phyloP scores from a whole-genome alignment of 139 green algal genomes.

The Micractinium sp. region DNA sequence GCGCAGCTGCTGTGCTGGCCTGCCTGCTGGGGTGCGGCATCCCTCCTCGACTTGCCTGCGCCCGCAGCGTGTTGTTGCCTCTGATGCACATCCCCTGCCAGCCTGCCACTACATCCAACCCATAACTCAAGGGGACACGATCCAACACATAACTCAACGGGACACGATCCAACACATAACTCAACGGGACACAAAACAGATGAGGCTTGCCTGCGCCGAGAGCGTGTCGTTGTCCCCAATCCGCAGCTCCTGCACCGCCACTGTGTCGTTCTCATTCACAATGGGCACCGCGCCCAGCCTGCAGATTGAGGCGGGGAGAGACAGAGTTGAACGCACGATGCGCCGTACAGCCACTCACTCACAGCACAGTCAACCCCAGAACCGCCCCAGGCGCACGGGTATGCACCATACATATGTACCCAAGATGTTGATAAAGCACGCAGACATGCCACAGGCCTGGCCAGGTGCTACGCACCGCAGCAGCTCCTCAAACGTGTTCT shows the following conservation, averaged over 20 bases:
- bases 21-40: not conserved
- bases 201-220: constrained; percentile 75
- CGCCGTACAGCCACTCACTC: no score
- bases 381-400: no score
- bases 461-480: constrained; percentile 65
- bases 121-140: no score
- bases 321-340: not conserved
- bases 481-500: constrained; percentile 91
- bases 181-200: no score
- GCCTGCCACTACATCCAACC: not conserved
- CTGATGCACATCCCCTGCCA: no score
- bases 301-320: not conserved
- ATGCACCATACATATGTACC: not conserved
- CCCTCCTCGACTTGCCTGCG: not conserved
- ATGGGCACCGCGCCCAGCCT: constrained; percentile 76
- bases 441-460: not conserved
- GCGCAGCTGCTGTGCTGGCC: not conserved
- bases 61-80: not conserved
- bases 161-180: no score
- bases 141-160: no score
- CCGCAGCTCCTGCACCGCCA: constrained; percentile 85
- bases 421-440: not conserved
- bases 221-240: constrained; percentile 98
- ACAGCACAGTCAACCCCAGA: not conserved
- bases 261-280: constrained; percentile 97